Base-by-base conservation (phyloP, 2,329 filamentous ascomycete species). In the Tricladium varicosporioides region DNA sequence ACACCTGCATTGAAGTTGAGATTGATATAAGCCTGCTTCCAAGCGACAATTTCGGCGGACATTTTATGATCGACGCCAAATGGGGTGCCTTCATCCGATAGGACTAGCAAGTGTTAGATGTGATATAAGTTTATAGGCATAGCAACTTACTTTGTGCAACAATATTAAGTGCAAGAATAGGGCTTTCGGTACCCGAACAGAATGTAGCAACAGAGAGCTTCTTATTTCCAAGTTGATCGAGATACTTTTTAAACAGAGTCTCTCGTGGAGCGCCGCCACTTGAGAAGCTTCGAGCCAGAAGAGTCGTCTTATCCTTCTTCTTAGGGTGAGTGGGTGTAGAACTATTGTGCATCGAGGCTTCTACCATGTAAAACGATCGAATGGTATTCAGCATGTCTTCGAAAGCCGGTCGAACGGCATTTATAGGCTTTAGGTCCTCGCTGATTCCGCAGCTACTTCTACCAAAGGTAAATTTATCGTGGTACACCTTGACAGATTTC, bases 131-230 rank as follows among this genome's bases (percentile, higher is more conserved):
- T 10, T 15, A 31, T 14, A 49, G 48, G 15, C 19, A 13, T 36
- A 22, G 11, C 16, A 15, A 67, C 65, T 69, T 68, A 71, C 78
- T 73, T 14, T 80, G 74, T 42, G 73, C 70, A 47, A 91, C 72
- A 69, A 86, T 74, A 13, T 83, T 73, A 13, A 91, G 67, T 0
- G 86, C 85, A 1, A 92, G 75, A 1, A 93, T 72, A 0, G 89
- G 89, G 4, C 84, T 84, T 63, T 93, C 89, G 0, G 89, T 92
- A 0, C 89, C 89, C 1, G 88, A 92, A 68, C 88, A 92, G 75
- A 92, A 83, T 0, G 89, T 93, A 0, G 80, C 88, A 22, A 92
- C 75, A 8, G 78, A 72, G 22, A 88, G 63, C 4, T 74, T 66
- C 5, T 74, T 67, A 2, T 67, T 66, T 8, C 70, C 65, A 1